Evolutionary conservation across 2,329 filamentous ascomycete genomes (phyloP).

Genomic region (Aspergillus novofumigatus): DNA sequence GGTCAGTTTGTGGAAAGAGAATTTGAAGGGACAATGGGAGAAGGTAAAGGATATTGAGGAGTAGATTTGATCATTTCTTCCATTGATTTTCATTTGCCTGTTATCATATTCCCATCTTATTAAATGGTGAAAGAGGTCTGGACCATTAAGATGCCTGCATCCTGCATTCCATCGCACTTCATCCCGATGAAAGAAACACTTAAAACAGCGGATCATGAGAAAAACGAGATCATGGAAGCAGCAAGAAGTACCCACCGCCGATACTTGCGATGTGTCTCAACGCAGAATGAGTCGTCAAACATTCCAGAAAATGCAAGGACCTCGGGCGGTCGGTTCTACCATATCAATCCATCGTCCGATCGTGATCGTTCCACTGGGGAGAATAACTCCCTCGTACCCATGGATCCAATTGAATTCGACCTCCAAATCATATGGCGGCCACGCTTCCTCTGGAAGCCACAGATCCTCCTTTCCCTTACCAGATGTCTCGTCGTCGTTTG

Average conservation of each 20-base stretch:
- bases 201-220: neutral
- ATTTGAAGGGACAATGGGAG: constrained; percentile 93
- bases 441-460: constrained; percentile 11
- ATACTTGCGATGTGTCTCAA: neutral
- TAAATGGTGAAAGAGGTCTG: constrained; percentile 12
- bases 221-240: neutral
- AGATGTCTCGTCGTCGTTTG: constrained; percentile 14
- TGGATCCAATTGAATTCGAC: constrained; percentile 33
- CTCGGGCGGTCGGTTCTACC: constrained; percentile 15
- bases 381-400: constrained; percentile 46
- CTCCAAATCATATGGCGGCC: constrained; percentile 12
- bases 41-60: constrained; percentile 95
- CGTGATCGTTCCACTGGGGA: constrained; percentile 47
- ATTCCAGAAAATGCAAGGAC: constrained; percentile 34
- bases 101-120: constrained; percentile 10
- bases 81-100: constrained; percentile 3
- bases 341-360: constrained; percentile 46
- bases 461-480: neutral
- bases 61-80: constrained; percentile 37
- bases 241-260: neutral
- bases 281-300: constrained; percentile 5
- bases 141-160: neutral
- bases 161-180: neutral
- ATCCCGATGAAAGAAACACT: neutral
- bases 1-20: constrained; percentile 98